Percentiles rank a stretch among this genome's conserved stretches.
Evolutionary conservation across 2,329 filamentous ascomycete species (phyloP).

Genomic region (Fusarium chuoi): DNA sequence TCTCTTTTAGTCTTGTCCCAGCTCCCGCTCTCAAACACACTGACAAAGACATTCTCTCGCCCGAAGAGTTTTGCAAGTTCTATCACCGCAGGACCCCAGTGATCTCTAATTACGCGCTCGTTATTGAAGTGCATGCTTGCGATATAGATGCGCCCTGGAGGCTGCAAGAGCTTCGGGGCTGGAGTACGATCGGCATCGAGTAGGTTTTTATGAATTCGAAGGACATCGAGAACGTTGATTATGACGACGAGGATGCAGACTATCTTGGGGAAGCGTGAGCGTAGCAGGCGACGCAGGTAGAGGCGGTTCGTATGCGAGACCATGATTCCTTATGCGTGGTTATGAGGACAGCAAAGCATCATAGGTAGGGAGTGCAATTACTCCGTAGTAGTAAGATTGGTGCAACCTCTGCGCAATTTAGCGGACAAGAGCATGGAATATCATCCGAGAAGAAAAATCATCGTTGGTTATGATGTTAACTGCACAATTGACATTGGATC

Average conservation of each 20-base stretch:
- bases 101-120: conserved; percentile 65
- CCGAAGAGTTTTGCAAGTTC: conserved; percentile 67
- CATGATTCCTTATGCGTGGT: conserved; percentile 41
- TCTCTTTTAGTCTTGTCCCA: conserved; percentile 74
- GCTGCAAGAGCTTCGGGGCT: conserved; percentile 42
- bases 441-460: conserved; percentile 3
- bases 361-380: conserved; percentile 24
- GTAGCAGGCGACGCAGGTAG: conserved; percentile 52
- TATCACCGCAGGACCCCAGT: conserved; percentile 72
- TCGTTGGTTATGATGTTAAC: not conserved
- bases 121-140: conserved; percentile 77
- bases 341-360: conserved; percentile 35
- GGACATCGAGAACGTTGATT: conserved; percentile 53
- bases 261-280: conserved; percentile 49
- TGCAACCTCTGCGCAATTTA: not conserved
- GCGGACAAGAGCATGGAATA: not conserved
- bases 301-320: conserved; percentile 47
- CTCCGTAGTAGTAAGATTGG: not conserved
- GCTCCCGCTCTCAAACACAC: conserved; percentile 75
- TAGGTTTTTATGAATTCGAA: conserved; percentile 51
- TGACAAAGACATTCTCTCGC: conserved; percentile 72
- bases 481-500: not conserved
- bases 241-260: conserved; percentile 49
- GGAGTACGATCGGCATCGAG: conserved; percentile 42
- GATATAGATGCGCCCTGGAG: conserved; percentile 67